Evolutionary conservation across 805 yeast species (phyloP).

Genomic region (Wickerhamomyces canadensis): DNA sequence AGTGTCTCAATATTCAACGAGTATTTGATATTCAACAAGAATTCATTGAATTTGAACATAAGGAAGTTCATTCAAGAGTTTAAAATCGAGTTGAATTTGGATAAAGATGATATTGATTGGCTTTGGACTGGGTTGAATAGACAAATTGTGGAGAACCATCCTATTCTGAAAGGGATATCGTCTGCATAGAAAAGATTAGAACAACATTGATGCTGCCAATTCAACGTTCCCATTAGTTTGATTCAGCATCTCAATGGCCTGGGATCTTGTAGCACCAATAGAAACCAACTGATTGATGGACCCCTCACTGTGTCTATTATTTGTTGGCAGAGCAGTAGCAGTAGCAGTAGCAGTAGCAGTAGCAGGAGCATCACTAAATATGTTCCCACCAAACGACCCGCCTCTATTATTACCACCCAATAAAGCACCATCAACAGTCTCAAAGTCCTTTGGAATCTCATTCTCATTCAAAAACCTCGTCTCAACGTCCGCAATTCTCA

Average conservation of each 20-base stretch:
- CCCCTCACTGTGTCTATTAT: conserved; percentile 27
- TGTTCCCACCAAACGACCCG: not conserved
- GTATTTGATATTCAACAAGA: conserved; percentile 62
- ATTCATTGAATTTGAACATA: conserved; percentile 77
- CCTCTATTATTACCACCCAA: conserved; percentile 1
- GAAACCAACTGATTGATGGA: conserved; percentile 43
- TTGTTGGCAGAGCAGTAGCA: conserved; percentile 2
- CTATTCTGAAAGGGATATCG: conserved; percentile 16
- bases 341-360: conserved; percentile 12
- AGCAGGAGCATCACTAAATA: conserved; percentile 7
- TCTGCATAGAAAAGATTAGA: conserved; percentile 24
- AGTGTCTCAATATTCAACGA: conserved; percentile 83
- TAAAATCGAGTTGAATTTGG: conserved; percentile 56
- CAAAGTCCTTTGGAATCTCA: conserved; percentile 62
- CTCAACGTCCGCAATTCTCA: conserved; percentile 68
- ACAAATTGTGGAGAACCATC: conserved; percentile 24
- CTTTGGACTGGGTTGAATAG: conserved; percentile 25
- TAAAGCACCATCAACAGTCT: too few relatives aligned
- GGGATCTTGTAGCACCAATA: conserved; percentile 65
- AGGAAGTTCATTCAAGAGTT: conserved; percentile 79
- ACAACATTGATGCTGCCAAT: conserved; percentile 76
- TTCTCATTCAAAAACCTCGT: conserved; percentile 68
- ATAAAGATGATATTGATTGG: conserved; percentile 34
- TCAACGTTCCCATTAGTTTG: conserved; percentile 76
- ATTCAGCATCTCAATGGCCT: conserved; percentile 60